Base-by-base conservation (phyloP, 768 basidiomycete genomes). In the Tubosaeta brunneosetosa region DNA sequence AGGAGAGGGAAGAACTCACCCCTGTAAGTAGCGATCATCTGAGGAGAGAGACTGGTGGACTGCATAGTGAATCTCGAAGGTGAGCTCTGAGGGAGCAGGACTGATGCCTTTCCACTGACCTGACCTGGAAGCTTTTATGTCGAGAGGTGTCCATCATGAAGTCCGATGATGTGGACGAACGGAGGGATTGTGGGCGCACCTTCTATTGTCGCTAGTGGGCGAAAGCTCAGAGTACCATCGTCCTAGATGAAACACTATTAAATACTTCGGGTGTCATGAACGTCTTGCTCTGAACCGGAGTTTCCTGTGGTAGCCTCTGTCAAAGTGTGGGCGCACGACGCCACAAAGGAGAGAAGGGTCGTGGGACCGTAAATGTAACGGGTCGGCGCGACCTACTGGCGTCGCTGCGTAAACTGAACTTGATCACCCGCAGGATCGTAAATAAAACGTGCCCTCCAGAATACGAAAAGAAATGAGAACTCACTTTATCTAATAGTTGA, bases 71-170 rank as follows among this genome's bases (percentile, higher is more conserved):
- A 44, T 43, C n/a, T 43, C 22, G 32, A 41, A 53, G 45, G 12
- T 17, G 38, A 45, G 40, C 49, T 45, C 17, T 17, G 43, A 45
- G 44, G 45, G 37, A 0, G 50, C 32, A 31, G 50, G 16, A 44
- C 11, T 34, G 43, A 37, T 52, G 50, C 4, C 6, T 22, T 37
- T 38, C 49, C 47, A 40, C 48, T 32, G 17, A 58, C 56, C 31
- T 52, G 41, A 11, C 37, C 4, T 26, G 34, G 26, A 13, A 36
- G 31, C 4, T 32, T 56, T 58, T 58, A 62, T 62, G 58, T 19
- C 4, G 22, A 43, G 9, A 31, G 17, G n/a, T 4, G 43, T 47
- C 50, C 52, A 51, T 32, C 44, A 14, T 52, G 19, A 22, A 6
- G 19, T 11, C 22, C 25, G 19, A 16, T 13, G 6, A 26, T 41